Evolutionary conservation across 768 basidiomycete genomes (phyloP).

Genomic region (Mycena crocata): DNA sequence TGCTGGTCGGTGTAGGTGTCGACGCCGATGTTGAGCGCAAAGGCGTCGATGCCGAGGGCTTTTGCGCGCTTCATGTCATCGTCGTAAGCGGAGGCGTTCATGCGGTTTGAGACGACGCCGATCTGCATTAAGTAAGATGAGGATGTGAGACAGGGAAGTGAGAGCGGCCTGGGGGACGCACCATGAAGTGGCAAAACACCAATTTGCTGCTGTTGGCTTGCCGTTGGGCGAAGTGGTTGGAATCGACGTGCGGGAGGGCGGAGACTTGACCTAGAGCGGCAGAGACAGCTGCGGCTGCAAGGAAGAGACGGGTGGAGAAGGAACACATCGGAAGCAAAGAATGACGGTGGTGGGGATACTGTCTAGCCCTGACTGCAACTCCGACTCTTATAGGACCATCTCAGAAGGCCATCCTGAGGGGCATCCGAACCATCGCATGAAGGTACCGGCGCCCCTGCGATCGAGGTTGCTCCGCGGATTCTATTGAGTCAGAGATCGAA

Average conservation of each 20-base stretch:
- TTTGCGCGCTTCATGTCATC: slow-evolving; percentile 36
- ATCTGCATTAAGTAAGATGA: slow-evolving; percentile 10
- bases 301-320: not conserved
- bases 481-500: too few species aligned
- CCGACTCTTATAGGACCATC: too few species aligned
- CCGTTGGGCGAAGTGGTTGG: not conserved
- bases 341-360: too few species aligned
- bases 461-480: too few species aligned
- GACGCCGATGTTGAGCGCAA: slow-evolving; percentile 58
- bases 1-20: slow-evolving; percentile 52
- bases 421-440: too few species aligned
- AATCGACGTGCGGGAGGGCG: not conserved
- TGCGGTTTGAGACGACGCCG: slow-evolving; percentile 31
- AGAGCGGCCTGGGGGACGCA: not conserved
- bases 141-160: not conserved
- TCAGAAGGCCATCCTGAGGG: too few species aligned
- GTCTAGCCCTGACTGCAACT: too few species aligned
- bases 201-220: not conserved
- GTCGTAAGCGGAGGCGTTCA: slow-evolving; percentile 30
- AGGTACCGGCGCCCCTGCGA: too few species aligned
- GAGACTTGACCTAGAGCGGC: too few species aligned
- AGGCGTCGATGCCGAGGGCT: slow-evolving; percentile 48
- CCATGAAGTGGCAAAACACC: slow-evolving; percentile 4
- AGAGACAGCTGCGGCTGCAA: not conserved
- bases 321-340: not conserved